Base-by-base conservation (phyloP, 1,139 yeast genomes). In the Yamadazyma kanchanaburiensis region DNA sequence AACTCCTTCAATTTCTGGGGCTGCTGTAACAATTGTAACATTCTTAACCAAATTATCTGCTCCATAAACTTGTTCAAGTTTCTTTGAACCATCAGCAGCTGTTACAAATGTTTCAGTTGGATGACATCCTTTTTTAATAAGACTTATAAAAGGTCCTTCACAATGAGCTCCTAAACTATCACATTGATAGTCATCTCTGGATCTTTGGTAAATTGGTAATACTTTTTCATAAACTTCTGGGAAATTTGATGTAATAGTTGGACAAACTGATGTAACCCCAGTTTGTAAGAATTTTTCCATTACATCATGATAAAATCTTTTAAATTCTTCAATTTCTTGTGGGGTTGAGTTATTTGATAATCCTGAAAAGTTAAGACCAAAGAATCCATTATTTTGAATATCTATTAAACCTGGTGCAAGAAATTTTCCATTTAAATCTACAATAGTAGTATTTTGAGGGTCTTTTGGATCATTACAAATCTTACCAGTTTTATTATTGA, bases 111-210 rank as follows among this genome's bases (percentile, higher is more conserved):
- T 73, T 38, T 72, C 77, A 15, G 61, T 63, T 3, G 80, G 80
- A 45, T 77, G 84, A 46, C 82, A 77, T 1, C 84, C 84, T 40
- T 75, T 77, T 53, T 77, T 77, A 34, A 61, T 47, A 27, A 64
- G 54, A 38, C 68, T 72, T 37, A 77, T 68, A 46, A 77, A 76
- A 4, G 84, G 84, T 6, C 84, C 84, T 45, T 77, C 84, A 28
- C 74, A 53, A 45, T 77, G 84, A n/a, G 79, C 79, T 4, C 84
- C 84, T 31, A 77, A 55, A 5, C 74, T 67, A 46, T 77, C 83
- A 11, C 74, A 60, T 43, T 64, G 69, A 25, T 50, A 43, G 21
- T 45, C 33, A 5, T 57, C 44, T 26, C 75, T 51, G 17, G 62
- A 53, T 21, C 60, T 59, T 12, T 58, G 56, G 43, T 74, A 61